Percentiles rank a stretch among this genome's conserved stretches.
Conservation (phyloP, 345 rosid species). For the Acer saccharum region DNA sequence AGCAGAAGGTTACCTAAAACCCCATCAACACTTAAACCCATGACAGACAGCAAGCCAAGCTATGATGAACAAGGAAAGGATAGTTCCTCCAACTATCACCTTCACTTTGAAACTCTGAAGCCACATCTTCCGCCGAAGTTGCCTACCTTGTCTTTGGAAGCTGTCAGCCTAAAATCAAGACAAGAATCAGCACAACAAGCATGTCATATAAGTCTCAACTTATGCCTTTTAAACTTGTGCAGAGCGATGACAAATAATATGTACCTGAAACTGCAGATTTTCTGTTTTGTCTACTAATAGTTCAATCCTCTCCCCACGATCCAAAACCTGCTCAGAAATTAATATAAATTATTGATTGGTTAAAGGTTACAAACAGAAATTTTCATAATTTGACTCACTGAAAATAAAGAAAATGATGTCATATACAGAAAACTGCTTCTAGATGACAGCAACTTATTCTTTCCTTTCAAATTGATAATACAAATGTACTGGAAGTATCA, state of each 20-base stretch:
- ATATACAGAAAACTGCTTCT: background rate
- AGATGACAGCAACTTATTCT: background rate
- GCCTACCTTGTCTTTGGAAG: slow-evolving; percentile 98
- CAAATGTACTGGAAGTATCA: background rate
- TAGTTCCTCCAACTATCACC: slow-evolving; percentile 74
- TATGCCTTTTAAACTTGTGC: background rate
- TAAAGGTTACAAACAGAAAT: background rate
- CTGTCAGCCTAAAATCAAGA: slow-evolving; percentile 66
- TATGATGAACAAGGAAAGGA: slow-evolving; percentile 56
- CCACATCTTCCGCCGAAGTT: slow-evolving; percentile 96
- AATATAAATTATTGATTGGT: background rate
- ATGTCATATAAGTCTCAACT: slow-evolving; percentile 2
- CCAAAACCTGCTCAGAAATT: slow-evolving; percentile 63
- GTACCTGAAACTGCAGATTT: slow-evolving; percentile 86
- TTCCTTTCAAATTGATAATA: background rate
- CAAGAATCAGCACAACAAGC: background rate
- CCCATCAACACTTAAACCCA: slow-evolving; percentile 65
- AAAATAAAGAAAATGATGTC: background rate
- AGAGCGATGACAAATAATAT: background rate
- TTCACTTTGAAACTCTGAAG: slow-evolving; percentile 84
- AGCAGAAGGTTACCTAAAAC: background rate
- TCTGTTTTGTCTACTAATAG: slow-evolving; percentile 93
- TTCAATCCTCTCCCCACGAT: slow-evolving; percentile 94
- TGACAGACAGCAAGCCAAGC: slow-evolving; percentile 73
- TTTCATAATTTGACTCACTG: background rate